Base-by-base conservation (phyloP, 2,329 filamentous ascomycete genomes). In the Cryphonectria radicalis region DNA sequence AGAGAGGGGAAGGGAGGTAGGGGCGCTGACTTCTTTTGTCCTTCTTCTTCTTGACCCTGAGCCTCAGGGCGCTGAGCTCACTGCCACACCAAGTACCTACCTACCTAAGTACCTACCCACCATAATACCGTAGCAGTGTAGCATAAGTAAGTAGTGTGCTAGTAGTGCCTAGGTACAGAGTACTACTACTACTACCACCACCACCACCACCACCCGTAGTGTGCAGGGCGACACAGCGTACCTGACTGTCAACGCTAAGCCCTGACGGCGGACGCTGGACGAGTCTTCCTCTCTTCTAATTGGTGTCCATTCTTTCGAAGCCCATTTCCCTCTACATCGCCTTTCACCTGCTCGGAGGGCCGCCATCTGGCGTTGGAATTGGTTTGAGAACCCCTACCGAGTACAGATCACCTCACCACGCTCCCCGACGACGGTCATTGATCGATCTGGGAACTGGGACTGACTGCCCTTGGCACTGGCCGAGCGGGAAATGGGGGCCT, bases 351-450 rank as follows among this genome's bases (percentile, higher is more conserved):
- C 43, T 65, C 42, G 14, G 35, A 42, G 37, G 63, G 63, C 32
- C 63, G 42, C 42, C 63, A 50, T 67, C 35, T 59, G 65, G 50
- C 43, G 50, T 28, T 67, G 50, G 28, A 50, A 59, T 59, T 42
- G 55, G 59, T 59, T 53, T 50, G 46, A 50, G 42, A 50, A 7
- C 40, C 42, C 35, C n/a, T 28, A 43, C 62, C 62, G 62, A 46
- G 62, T 46, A 64, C 62, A 64, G 62, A 64, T 65, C 43, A 42
- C 63, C 63, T 65, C 63, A 28, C 63, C 43, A 37, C 37, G 37
- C 62, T 55, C 17, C 14, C 50, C 28, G 19, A 25, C 35, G 37
- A 42, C 40, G 19, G 35, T 62, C 40, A 43, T 57, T 65, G 46
- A 55, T 55, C 28, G 32, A 66, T 40, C 25, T 50, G 53, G 55